Evolutionary conservation across 2,329 filamentous ascomycete genomes (phyloP).

Genomic region (Alternaria brassicae): DNA sequence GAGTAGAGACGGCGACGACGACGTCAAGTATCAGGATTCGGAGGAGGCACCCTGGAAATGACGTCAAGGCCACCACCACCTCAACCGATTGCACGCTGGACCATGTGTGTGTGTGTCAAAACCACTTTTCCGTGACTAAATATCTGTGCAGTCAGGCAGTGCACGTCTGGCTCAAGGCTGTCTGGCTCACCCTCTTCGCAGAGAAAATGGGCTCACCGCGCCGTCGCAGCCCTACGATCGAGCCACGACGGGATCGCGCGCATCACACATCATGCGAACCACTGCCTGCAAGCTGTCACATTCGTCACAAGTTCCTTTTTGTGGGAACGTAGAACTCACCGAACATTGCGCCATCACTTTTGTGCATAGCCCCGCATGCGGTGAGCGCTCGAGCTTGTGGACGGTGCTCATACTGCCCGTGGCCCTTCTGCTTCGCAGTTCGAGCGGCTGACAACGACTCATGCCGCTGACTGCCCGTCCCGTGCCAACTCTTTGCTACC

Average conservation of each 20-base stretch:
- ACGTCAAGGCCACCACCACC: conserved; percentile 11
- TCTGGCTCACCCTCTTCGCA: conserved; percentile 4
- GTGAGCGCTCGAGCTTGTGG: conserved; percentile 20
- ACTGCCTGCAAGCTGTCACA: conserved; percentile 16
- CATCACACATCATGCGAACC: conserved; percentile 24
- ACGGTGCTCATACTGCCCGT: conserved; percentile 10
- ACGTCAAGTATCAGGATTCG: conserved; percentile 22
- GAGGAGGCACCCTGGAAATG: conserved; percentile 7
- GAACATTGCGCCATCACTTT: conserved; percentile 16
- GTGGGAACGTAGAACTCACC: conserved; percentile 16
- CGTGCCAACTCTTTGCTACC: conserved; percentile 11
- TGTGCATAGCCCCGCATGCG: conserved; percentile 26
- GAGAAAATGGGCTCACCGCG: conserved; percentile 15
- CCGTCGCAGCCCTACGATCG: conserved; percentile 14
- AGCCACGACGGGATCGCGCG: conserved; percentile 10
- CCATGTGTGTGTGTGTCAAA: not conserved
- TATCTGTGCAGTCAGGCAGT: conserved; percentile 5
- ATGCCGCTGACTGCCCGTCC: conserved; percentile 9
- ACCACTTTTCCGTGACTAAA: conserved; percentile 3
- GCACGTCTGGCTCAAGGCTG: not conserved
- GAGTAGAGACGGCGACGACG: conserved; percentile 13
- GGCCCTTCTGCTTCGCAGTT: not conserved
- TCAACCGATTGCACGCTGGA: conserved; percentile 4
- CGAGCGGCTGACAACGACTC: conserved; percentile 22
- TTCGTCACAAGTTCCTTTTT: conserved; percentile 13